Evolutionary conservation across 805 yeast genomes (phyloP), one percentile per base, ranked within the genome.

Genomic region (Yarrowia sp.): DNA sequence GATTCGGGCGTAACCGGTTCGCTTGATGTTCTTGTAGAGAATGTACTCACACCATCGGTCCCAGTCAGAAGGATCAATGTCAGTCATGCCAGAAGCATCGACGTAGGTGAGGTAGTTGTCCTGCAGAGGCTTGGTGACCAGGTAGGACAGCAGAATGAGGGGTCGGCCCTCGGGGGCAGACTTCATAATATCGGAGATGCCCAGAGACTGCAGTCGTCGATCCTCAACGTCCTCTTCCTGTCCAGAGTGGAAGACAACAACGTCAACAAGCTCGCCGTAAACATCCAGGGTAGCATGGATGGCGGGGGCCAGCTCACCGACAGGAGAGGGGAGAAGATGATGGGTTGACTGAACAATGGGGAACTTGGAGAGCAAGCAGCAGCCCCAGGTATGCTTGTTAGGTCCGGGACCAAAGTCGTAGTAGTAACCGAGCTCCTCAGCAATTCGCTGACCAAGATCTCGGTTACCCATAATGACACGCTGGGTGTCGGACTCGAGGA

Each of bases 1-100:
- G 44, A 95, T 88, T 74, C 99, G 85, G 0, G 98, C 98, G 74
- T 95, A 95, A 3, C 96, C 98, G 0, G 88, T 85, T 76, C 97
- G 88, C 74, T 85, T 87, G 76, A 95, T 78, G 66, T 88, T 87
- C 75, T 92, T 89, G 83, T 88, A 95, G 68, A 95, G 78, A 67
- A 95, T 91, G 77, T 95, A 95, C 78, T 95, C 96, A 78, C 99
- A 95, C 99, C 99, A 95, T 78, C 99, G 85, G 73, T 95, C 99
- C 86, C 92, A 90, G 74, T 93, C 98, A 8, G 88, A 80, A 48
- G 92, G 88, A 75, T 95, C 99, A 68, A 95, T 92, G 75, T 95
- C 99, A 71, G 87, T 85, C 93, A 95, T 90, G 33, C 96, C 89
- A 1, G 93, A 85, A 69, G 79, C 76, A 58, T 88, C 89, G 19